These are phyloP conservation scores for Claviceps pazoutovae DNA, from an alignment of 2,329 filamentous ascomycete species.

Conservation along the genomic window DNA sequence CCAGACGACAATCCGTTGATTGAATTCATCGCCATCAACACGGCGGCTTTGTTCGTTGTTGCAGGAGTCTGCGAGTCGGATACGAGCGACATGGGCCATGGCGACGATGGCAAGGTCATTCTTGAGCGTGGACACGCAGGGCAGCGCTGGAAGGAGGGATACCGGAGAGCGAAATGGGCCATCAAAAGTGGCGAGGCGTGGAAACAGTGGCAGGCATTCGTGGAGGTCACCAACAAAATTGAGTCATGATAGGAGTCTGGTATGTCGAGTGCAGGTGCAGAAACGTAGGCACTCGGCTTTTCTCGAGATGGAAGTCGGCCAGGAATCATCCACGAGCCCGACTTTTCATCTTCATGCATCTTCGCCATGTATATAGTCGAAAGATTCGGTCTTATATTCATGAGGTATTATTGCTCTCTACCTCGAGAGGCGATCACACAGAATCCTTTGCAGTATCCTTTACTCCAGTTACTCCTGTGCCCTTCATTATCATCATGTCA, in stretches of 20 bases:
- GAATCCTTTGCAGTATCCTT: not conserved
- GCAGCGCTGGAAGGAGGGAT: slow-evolving; percentile 87
- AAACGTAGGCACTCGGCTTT: not conserved
- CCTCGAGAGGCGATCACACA: not conserved
- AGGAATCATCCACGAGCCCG: too few relatives aligned
- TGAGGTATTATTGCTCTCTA: not conserved
- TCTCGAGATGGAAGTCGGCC: too few relatives aligned
- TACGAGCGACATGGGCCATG: slow-evolving; percentile 61
- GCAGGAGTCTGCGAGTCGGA: slow-evolving; percentile 80
- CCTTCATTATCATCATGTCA: not conserved
- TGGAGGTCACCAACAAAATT: slow-evolving; percentile 59
- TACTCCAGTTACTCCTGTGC: not conserved
- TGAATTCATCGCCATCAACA: slow-evolving; percentile 90
- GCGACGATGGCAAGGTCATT: slow-evolving; percentile 69
- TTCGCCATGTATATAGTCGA: not conserved
- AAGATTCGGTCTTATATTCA: not conserved
- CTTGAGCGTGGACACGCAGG: slow-evolving; percentile 73
- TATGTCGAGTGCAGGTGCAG: not conserved
- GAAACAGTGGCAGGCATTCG: slow-evolving; percentile 70
- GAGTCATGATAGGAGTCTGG: slow-evolving; percentile 5
- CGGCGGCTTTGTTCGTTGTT: slow-evolving; percentile 73
- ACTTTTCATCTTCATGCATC: not conserved
- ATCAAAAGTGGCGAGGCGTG: slow-evolving; percentile 77
- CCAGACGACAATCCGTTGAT: slow-evolving; percentile 68
- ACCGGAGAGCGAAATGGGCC: slow-evolving; percentile 76